Evolutionary conservation across 805 yeast genomes (phyloP).

Genomic region (Candida hispaniensis): DNA sequence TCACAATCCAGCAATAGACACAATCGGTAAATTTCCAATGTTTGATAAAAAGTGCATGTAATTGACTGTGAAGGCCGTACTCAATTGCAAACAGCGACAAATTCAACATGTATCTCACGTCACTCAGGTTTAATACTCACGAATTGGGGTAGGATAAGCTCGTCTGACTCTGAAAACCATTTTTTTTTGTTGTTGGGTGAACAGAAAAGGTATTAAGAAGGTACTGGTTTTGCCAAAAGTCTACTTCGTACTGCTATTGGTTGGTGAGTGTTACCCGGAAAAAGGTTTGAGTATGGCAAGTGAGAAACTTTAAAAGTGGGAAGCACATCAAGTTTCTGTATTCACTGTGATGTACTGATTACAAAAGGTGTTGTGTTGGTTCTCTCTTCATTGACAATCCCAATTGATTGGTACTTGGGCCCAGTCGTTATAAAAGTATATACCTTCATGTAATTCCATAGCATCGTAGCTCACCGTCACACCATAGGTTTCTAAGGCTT

Average conservation of each 20-base stretch:
- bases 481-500: slow-evolving; percentile 3
- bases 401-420: slow-evolving; percentile 7
- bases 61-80: no score
- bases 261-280: slow-evolving; percentile 14
- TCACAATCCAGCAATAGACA: no score
- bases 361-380: no score
- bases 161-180: slow-evolving; percentile 16
- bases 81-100: no score
- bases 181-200: slow-evolving; percentile 14
- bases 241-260: slow-evolving; percentile 17
- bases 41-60: no score
- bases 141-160: slow-evolving; percentile 25
- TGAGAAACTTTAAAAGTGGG: no score
- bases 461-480: slow-evolving; percentile 4
- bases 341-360: no score
- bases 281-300: no score
- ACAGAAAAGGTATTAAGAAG: no score
- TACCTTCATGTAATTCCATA: neutral
- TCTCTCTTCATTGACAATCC: neutral
- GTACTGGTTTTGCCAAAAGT: no score
- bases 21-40: no score
- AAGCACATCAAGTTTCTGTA: no score
- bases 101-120: neutral
- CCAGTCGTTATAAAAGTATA: slow-evolving; percentile 10
- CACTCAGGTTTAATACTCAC: slow-evolving; percentile 19